Conservation (phyloP, 2,329 filamentous ascomycete species). For the Mycosphaerelloides madeirae region DNA sequence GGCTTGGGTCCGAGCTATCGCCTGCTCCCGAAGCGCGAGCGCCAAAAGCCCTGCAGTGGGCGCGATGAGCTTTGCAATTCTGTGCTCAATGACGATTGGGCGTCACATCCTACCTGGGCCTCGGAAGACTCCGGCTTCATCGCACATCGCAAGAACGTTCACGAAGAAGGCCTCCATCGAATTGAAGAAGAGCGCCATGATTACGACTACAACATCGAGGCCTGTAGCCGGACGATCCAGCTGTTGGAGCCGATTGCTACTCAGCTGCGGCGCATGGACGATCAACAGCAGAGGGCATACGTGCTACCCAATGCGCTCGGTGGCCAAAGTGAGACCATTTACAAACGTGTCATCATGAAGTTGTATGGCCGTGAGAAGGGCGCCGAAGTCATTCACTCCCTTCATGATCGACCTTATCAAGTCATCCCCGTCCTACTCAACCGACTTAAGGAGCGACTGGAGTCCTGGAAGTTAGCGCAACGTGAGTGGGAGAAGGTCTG, state of each 20-base stretch:
- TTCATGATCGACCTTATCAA: slow-evolving; percentile 77
- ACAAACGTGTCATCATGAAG: slow-evolving; percentile 95
- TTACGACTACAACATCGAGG: slow-evolving; percentile 97
- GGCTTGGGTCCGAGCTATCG: slow-evolving; percentile 95
- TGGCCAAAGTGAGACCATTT: slow-evolving; percentile 92
- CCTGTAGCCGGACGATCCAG: slow-evolving; percentile 90
- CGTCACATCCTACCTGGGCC: slow-evolving; percentile 96
- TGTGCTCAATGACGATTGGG: slow-evolving; percentile 96
- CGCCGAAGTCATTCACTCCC: slow-evolving; percentile 76
- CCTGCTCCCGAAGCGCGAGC: slow-evolving; percentile 82
- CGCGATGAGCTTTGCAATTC: slow-evolving; percentile 90
- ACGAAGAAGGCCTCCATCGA: slow-evolving; percentile 87
- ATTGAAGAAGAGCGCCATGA: slow-evolving; percentile 98
- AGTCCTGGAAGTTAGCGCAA: slow-evolving; percentile 95
- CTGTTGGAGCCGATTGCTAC: slow-evolving; percentile 91
- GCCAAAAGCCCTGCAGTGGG: slow-evolving; percentile 85
- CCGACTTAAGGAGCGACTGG: slow-evolving; percentile 89
- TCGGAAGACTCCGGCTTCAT: slow-evolving; percentile 98
- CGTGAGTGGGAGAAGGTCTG: slow-evolving; percentile 99
- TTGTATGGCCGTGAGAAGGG: slow-evolving; percentile 85
- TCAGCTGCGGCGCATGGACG: slow-evolving; percentile 73
- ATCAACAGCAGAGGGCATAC: slow-evolving; percentile 62
- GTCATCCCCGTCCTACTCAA: slow-evolving; percentile 86
- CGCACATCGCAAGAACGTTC: slow-evolving; percentile 92
- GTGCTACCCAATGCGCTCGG: slow-evolving; percentile 77